Evolutionary conservation across 1,284 basidiomycete species (phyloP).

Genomic region (Microbotryomycetes sp.): DNA sequence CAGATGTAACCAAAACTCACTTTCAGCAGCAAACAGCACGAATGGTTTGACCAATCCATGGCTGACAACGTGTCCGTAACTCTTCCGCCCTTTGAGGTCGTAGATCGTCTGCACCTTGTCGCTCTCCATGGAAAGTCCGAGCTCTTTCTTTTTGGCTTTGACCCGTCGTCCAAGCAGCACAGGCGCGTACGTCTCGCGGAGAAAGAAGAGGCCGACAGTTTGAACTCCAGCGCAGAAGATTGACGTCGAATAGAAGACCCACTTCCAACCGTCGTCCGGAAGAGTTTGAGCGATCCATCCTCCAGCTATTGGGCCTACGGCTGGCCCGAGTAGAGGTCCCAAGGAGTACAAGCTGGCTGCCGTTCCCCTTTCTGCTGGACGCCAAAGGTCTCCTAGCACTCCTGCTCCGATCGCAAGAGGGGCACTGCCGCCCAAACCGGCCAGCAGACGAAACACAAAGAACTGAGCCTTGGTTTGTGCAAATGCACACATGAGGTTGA

Average conservation of each 20-base stretch:
- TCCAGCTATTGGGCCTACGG: slow-evolving; percentile 46
- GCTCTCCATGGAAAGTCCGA: slow-evolving; percentile 12
- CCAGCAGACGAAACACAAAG: slow-evolving; percentile 44
- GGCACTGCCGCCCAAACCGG: slow-evolving; percentile 40
- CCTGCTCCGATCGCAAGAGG: slow-evolving; percentile 45
- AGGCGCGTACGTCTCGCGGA: slow-evolving; percentile 42
- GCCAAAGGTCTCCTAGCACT: slow-evolving; percentile 62
- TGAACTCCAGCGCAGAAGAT: slow-evolving; percentile 43
- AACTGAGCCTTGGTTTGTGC: slow-evolving; percentile 55
- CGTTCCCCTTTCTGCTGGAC: slow-evolving; percentile 59
- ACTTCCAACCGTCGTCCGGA: slow-evolving; percentile 42
- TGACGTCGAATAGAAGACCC: slow-evolving; percentile 57
- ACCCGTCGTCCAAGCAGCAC: slow-evolving; percentile 39
- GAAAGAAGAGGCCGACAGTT: slow-evolving; percentile 47
- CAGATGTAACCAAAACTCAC: neutral
- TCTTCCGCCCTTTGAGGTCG: slow-evolving; percentile 23
- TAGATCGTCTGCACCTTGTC: slow-evolving; percentile 36
- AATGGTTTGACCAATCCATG: slow-evolving; percentile 49
- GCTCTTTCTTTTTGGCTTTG: slow-evolving; percentile 48
- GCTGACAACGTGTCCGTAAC: slow-evolving; percentile 38
- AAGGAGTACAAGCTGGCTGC: slow-evolving; percentile 64
- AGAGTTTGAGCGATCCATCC: slow-evolving; percentile 52
- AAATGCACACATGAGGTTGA: slow-evolving; percentile 52
- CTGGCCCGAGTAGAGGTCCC: slow-evolving; percentile 43
- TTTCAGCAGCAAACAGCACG: slow-evolving; percentile 48